Evolutionary conservation across 805 yeast genomes (phyloP).

Genomic region (Priceomyces medius): DNA sequence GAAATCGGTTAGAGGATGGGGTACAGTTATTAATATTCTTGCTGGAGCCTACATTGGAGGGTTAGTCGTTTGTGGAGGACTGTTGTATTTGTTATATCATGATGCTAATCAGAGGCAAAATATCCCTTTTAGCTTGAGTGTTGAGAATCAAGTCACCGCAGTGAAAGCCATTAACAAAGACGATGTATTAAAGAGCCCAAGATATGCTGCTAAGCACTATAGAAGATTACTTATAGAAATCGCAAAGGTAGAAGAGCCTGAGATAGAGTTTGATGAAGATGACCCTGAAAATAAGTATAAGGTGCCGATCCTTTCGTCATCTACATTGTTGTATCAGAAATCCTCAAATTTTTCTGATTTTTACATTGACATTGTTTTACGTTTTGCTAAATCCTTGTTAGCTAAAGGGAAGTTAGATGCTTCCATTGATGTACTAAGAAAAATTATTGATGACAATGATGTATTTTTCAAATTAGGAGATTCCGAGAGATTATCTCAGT

Average conservation of each 20-base stretch:
- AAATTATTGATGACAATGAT: constrained; percentile 34
- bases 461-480: constrained; percentile 39
- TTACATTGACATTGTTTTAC: constrained; percentile 40
- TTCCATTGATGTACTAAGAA: constrained; percentile 26
- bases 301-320: constrained; percentile 34
- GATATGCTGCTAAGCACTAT: constrained; percentile 44
- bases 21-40: constrained; percentile 33
- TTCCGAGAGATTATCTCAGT: constrained; percentile 39
- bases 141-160: constrained; percentile 32
- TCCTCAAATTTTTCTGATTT: constrained; percentile 38
- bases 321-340: constrained; percentile 26
- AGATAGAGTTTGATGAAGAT: constrained; percentile 25
- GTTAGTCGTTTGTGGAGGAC: constrained; percentile 36
- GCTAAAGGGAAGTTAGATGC: constrained; percentile 39
- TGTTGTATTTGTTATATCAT: constrained; percentile 36
- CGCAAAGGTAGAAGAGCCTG: constrained; percentile 26
- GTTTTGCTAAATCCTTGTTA: constrained; percentile 40
- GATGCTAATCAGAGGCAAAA: constrained; percentile 41
- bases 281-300: constrained; percentile 24
- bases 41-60: constrained; percentile 47
- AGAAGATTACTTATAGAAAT: constrained; percentile 35
- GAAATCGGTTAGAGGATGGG: constrained; percentile 25
- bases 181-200: constrained; percentile 41
- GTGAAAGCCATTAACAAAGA: constrained; percentile 46
- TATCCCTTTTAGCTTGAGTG: constrained; percentile 39